Conservation (phyloP, 768 basidiomycete species). For the Mycena vitilis region DNA sequence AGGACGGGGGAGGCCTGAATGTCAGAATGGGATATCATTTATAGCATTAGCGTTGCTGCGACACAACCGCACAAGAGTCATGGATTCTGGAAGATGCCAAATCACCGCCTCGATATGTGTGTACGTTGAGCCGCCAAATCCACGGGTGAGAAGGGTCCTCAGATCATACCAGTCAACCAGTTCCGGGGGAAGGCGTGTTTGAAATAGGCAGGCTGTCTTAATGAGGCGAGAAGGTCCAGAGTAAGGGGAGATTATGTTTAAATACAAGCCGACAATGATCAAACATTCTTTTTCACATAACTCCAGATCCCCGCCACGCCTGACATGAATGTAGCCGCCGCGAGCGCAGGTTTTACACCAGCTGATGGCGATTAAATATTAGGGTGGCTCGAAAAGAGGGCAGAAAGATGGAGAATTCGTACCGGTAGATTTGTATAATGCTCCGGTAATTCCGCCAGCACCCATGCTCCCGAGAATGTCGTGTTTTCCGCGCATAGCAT, state of each 20-base stretch:
- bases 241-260: conserved; percentile 62
- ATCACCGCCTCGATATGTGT: conserved; percentile 57
- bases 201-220: conserved; percentile 55
- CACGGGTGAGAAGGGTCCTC: conserved; percentile 50
- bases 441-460: conserved; percentile 91
- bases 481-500: conserved; percentile 89
- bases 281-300: conserved; percentile 91
- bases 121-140: conserved; percentile 55
- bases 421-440: conserved; percentile 95
- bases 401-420: conserved; percentile 53
- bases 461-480: conserved; percentile 92
- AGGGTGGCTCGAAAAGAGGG: conserved; percentile 47
- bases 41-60: conserved; percentile 48
- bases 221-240: conserved; percentile 55
- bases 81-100: conserved; percentile 60
- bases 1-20: conserved; percentile 28
- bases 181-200: conserved; percentile 33
- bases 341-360: conserved; percentile 89
- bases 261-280: conserved; percentile 61
- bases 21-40: conserved; percentile 50
- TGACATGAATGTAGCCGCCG: conserved; percentile 90
- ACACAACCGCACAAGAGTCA: conserved; percentile 31
- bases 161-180: conserved; percentile 32
- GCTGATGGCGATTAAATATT: conserved; percentile 68
- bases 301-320: conserved; percentile 94